These are phyloP conservation scores for Xylaria sp. DNA, from an alignment of 2,329 filamentous ascomycete species.

Conservation along the genomic window DNA sequence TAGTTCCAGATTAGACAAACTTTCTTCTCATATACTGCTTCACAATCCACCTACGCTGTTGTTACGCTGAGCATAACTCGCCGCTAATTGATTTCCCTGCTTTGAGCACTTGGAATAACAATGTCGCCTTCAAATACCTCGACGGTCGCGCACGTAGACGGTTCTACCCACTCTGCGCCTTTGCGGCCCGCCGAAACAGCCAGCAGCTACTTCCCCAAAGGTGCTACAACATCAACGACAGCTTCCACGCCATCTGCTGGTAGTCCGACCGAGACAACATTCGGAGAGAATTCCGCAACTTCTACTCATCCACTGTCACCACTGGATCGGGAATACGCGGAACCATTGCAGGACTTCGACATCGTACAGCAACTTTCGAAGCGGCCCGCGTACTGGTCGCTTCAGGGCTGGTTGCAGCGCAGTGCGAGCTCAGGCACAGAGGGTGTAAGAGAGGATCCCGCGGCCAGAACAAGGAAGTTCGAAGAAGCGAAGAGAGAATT, in stretches of 20 bases:
- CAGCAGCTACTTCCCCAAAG: constrained; percentile 32
- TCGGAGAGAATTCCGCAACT: constrained; percentile 3
- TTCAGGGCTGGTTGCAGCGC: constrained; percentile 38
- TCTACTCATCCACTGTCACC: constrained; percentile 37
- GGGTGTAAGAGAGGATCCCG: constrained; percentile 37
- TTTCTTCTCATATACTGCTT: not conserved
- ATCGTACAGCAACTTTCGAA: constrained; percentile 40
- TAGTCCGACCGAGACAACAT: constrained; percentile 6
- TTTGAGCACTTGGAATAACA: not conserved
- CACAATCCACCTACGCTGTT: not conserved
- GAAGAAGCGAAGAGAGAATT: constrained; percentile 56
- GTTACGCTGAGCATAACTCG: not conserved
- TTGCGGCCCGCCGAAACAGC: constrained; percentile 29
- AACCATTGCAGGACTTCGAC: constrained; percentile 38
- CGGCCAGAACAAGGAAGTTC: constrained; percentile 48
- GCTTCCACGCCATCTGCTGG: not conserved
- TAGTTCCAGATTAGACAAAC: not conserved
- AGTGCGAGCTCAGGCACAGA: constrained; percentile 26
- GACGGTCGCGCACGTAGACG: not conserved
- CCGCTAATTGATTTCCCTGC: not conserved
- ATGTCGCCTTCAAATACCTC: constrained; percentile 10
- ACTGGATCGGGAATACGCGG: constrained; percentile 35
- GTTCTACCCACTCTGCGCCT: not conserved
- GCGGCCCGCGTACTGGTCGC: constrained; percentile 38
- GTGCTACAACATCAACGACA: not conserved